Base-by-base conservation (phyloP, 2,329 filamentous ascomycete species). In the Arachnomyces sp. region DNA sequence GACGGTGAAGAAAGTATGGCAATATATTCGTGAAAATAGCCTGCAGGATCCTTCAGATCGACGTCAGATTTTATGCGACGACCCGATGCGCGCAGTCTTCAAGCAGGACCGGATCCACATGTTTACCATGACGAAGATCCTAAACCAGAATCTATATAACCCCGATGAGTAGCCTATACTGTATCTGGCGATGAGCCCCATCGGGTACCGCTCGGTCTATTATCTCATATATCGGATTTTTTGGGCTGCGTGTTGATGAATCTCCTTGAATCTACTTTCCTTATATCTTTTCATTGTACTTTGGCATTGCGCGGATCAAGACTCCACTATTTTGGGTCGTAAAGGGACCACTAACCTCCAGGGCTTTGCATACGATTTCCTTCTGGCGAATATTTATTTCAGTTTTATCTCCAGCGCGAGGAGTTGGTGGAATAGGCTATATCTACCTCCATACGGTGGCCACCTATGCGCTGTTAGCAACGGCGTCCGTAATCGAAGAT, bases 61-160 rank as follows among this genome's bases (percentile, higher is more conserved):
- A 62, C 84, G 92, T 15, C 87, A 95, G 52, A 98, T 98, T 48
- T 71, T 79, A 18, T 98, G 92, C 66, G 92, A 98, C 63, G 86
- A 94, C 16, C 80, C 79, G 52, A 84, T 98, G 83, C 81, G 86
- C 45, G 84, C 84, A 5, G 84, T 98, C 6, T 98, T 98, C 70
- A 94, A 94, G 63, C 77, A 84, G 56, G 79, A 88, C 55, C 85
- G 78, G 55, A 84, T 98, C 36, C 87, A 96, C 65, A 98, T 98
- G 92, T 98, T 98, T 65, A 89, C 87, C 52, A 96, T 98, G 90
- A 96, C 95, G 72, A 95, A 95, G 71, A 78, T 95, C 12, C 78
- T 96, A 8, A 87, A 86, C 47, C 82, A 84, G 59, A 90, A 96
- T 56, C 72, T 96, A 30, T 95, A 94, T 58, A 85, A 84, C 2